Percentiles rank a stretch among this genome's conserved stretches.
Evolutionary conservation across 2,329 filamentous ascomycete species (phyloP).

Genomic region (Aspergillus sp.): DNA sequence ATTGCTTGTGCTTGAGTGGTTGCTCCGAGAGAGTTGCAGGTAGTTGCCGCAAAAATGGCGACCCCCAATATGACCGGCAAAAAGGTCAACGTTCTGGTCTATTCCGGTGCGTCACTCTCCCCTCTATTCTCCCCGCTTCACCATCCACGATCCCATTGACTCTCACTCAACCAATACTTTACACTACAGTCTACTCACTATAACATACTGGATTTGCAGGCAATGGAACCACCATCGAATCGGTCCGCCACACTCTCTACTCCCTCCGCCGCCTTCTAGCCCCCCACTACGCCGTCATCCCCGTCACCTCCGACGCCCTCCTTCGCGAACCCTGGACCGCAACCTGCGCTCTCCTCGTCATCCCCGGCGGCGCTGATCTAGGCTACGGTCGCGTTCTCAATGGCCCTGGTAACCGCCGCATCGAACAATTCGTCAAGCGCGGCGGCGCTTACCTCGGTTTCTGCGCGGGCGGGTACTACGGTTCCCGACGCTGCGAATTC

Average conservation of each 20-base stretch:
- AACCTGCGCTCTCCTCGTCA: constrained; percentile 83
- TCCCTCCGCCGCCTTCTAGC: constrained; percentile 82
- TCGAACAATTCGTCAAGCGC: constrained; percentile 79
- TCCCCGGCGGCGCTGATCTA: constrained; percentile 92
- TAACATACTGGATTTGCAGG: constrained; percentile 53
- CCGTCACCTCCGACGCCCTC: constrained; percentile 74
- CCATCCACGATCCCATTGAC: neutral
- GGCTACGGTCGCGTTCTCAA: constrained; percentile 88
- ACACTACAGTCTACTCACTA: no score
- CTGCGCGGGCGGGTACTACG: constrained; percentile 95
- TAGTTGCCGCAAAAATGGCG: constrained; percentile 19
- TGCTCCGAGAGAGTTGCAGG: neutral
- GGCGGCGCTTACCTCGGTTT: constrained; percentile 88
- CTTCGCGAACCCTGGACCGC: constrained; percentile 89
- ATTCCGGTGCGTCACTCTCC: constrained; percentile 65
- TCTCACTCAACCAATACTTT: neutral
- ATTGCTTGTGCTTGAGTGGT: neutral
- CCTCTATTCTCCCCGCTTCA: constrained; percentile 22
- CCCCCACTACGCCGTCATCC: constrained; percentile 89
- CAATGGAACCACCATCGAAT: constrained; percentile 81
- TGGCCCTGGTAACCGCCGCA: constrained; percentile 81
- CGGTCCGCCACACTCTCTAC: constrained; percentile 85
- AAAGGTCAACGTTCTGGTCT: constrained; percentile 86
- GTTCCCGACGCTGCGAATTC: constrained; percentile 78
- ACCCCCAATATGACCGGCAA: constrained; percentile 59